phyloP scores from a whole-genome alignment of 129 eudicot genomes.

The Pittosporum tobira region DNA sequence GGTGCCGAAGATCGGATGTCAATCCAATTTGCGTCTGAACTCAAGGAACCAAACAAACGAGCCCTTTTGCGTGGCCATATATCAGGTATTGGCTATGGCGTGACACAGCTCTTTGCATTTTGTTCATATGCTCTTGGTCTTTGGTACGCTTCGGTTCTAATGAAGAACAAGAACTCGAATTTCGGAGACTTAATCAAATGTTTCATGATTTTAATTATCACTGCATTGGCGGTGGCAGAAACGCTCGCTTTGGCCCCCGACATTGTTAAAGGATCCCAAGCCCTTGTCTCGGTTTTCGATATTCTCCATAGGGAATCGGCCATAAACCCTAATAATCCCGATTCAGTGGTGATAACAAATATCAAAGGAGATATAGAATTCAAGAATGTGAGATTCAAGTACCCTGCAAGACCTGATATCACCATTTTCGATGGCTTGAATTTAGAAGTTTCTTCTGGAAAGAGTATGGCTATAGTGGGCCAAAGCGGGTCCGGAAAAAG shows the following conservation, averaged over 20 bases:
- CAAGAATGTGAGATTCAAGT: conserved; percentile 46
- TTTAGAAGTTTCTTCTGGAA: conserved; percentile 42
- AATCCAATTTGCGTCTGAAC: conserved; percentile 33
- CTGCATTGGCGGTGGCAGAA: conserved; percentile 71
- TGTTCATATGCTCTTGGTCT: conserved; percentile 68
- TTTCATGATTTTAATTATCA: conserved; percentile 63
- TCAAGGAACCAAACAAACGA: conserved; percentile 45
- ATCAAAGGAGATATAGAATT: conserved; percentile 59
- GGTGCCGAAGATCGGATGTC: conserved; percentile 67
- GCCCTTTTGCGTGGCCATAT: conserved; percentile 66
- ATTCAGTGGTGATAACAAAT: conserved; percentile 17
- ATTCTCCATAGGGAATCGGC: conserved; percentile 51
- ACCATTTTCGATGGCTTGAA: conserved; percentile 41
- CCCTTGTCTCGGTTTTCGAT: conserved; percentile 53
- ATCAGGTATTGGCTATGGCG: conserved; percentile 67
- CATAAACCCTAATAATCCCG: conserved; percentile 43
- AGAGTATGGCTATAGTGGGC: conserved; percentile 63
- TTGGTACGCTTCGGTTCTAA: conserved; percentile 68
- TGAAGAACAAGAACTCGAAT: conserved; percentile 35
- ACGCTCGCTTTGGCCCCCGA: conserved; percentile 78
- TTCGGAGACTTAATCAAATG: conserved; percentile 64
- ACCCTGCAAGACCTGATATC: conserved; percentile 69
- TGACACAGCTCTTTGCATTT: conserved; percentile 58
- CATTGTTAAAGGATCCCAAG: conserved; percentile 79
- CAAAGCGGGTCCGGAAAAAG: conserved; percentile 87